phyloP scores from a whole-genome alignment of 805 yeast species.

The Metschnikowia henanensis region DNA sequence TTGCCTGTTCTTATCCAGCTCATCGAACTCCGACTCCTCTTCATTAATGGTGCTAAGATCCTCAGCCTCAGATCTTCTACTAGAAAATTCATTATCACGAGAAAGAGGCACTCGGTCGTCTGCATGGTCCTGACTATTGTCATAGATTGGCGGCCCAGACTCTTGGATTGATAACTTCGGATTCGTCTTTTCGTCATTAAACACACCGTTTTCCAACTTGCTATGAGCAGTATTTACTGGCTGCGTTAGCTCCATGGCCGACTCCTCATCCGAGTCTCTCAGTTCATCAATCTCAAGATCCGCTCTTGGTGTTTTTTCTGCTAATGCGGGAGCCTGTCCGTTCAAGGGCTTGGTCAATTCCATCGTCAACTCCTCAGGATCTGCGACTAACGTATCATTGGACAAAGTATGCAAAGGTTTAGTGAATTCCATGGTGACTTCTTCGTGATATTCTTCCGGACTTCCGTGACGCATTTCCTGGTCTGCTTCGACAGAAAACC shows the following conservation, averaged over 20 bases:
- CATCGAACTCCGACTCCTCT: background rate
- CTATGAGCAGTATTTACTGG: background rate
- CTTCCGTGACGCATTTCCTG: background rate
- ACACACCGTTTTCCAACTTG: background rate
- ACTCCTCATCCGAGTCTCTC: conserved; percentile 1
- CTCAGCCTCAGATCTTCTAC: background rate
- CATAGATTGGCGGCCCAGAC: conserved; percentile 3
- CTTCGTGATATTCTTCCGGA: conserved; percentile 3
- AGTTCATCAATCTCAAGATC: background rate
- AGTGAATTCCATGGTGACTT: conserved; percentile 18
- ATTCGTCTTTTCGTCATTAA: background rate
- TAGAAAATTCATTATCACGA: too few relatives aligned
- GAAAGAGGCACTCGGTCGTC: background rate
- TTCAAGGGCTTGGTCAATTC: conserved; percentile 25
- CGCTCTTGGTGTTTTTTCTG: background rate
- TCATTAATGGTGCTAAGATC: conserved; percentile 1
- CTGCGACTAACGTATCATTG: background rate
- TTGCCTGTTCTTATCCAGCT: background rate
- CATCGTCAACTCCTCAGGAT: conserved; percentile 21
- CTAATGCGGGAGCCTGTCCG: background rate
- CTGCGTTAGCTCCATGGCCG: conserved; percentile 15
- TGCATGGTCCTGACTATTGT: conserved; percentile 2
- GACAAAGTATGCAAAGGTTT: background rate
- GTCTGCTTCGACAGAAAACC: background rate
- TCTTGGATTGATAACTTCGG: background rate